phyloP scores from a whole-genome alignment of 441 rosid species.

The Eruca vesicaria region DNA sequence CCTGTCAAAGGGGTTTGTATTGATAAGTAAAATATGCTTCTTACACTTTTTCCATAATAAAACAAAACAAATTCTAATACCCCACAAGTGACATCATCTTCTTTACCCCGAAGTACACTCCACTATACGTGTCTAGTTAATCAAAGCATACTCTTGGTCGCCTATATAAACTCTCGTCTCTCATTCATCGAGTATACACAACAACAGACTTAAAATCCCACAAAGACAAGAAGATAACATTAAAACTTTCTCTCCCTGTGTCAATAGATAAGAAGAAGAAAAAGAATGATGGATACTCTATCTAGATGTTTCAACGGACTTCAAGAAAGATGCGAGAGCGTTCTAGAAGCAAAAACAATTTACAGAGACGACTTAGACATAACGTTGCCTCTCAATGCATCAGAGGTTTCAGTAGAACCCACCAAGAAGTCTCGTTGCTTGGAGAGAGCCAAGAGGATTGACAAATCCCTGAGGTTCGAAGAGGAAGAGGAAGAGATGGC shows the following conservation, averaged over 20 bases:
- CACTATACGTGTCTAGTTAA: constrained; percentile 8
- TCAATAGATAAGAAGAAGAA: background rate
- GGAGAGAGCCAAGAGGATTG: constrained; percentile 34
- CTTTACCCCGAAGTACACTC: constrained; percentile 26
- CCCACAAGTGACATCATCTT: constrained; percentile 18
- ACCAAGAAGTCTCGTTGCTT: constrained; percentile 24
- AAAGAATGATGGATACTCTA: constrained; percentile 25
- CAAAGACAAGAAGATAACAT: background rate
- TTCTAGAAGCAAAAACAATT: constrained; percentile 13
- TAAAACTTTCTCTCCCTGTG: background rate
- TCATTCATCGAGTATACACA: background rate
- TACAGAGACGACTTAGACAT: constrained; percentile 31
- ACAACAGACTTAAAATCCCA: background rate
- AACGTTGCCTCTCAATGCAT: constrained; percentile 16
- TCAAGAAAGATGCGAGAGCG: constrained; percentile 22
- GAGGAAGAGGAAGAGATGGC: constrained; percentile 12
- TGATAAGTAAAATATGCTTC: background rate
- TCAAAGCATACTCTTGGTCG: constrained; percentile 2
- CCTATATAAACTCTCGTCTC: constrained; percentile 18
- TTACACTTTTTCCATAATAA: background rate
- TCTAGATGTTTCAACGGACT: constrained; percentile 28
- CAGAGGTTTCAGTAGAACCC: constrained; percentile 13
- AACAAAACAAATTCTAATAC: background rate
- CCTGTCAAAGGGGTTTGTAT: background rate
- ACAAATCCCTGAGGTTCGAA: constrained; percentile 29